phyloP scores from a whole-genome alignment of 345 rosid species.

The Eucalyptus coolabah region DNA sequence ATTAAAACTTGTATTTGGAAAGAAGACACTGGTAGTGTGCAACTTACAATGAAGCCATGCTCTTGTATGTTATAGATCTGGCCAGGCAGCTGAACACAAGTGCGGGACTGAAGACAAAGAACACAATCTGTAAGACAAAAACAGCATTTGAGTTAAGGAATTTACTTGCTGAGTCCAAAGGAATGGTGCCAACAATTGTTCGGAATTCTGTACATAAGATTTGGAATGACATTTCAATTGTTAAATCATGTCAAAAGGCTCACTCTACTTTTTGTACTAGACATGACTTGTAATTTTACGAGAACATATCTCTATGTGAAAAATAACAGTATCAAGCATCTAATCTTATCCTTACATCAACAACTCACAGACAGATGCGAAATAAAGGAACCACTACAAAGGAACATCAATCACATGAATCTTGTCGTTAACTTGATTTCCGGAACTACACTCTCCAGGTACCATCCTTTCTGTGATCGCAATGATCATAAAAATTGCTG shows the following conservation, averaged over 20 bases:
- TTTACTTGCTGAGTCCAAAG: neutral
- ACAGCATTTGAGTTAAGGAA: neutral
- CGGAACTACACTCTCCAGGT: neutral
- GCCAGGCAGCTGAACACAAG: conserved; percentile 21
- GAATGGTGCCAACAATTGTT: neutral
- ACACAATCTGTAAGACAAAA: conserved; percentile 7
- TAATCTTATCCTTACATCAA: neutral
- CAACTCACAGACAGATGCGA: neutral
- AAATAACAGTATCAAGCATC: neutral
- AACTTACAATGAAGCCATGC: conserved; percentile 14
- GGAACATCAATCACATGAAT: neutral
- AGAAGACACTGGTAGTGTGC: too few species aligned
- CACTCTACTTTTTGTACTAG: neutral
- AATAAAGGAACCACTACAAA: neutral
- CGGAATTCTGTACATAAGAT: neutral
- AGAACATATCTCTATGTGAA: neutral
- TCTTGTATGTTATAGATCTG: conserved; percentile 14
- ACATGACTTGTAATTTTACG: neutral
- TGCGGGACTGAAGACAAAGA: conserved; percentile 24
- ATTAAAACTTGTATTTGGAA: neutral
- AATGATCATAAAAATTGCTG: neutral
- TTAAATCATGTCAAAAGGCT: neutral
- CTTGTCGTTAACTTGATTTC: neutral
- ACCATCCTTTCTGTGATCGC: neutral
- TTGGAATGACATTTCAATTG: neutral